Evolutionary conservation across 352 stramenopile genomes (phyloP), one percentile per base, ranked within the genome.

Genomic region (Peronospora destructor): DNA sequence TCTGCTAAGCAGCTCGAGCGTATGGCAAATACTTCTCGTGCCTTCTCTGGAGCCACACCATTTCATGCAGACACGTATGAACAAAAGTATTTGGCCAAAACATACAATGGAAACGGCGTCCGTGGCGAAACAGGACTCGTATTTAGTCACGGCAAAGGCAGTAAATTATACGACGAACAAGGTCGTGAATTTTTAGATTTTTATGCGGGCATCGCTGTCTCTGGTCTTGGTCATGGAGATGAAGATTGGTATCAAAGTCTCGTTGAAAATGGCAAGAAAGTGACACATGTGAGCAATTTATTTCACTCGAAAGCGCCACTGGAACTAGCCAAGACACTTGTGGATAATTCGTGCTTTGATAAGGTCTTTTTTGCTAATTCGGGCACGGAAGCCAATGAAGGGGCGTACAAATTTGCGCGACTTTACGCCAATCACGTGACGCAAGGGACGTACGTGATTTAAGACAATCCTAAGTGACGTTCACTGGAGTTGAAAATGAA

Each of bases 361-460:
- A 97, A 97, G 64, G 95, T 94, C n/a, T 99, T 99, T 72, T 98
- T 99, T 72, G 97, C 87, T 66, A 99, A 99, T 69, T 97, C 81
- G 2, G 78, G 96, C 45, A 95, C 86, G 12, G 89, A 97, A 61
- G 82, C 84, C 43, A 95, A 91, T 61, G 84, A 95, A 59, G 85
- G 73, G 14, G 84, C 84, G 0, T 85, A 89, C 62, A 94, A 94
- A 55, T 94, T 94, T 48, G 79, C 84, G 30, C 71, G 79, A n/a
- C 53, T 91, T 14, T 88, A 89, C 36, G 77, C 75, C 39, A 87
- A 84, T 54, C 64, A 64, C 30, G 49, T 83, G 30, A 65, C 71
- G 13, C 55, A 87, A 73, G 71, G 66, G 66, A 87, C 77, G 75
- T 87, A 71, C 40, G 76, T 83, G 12, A 8, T 13, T 43, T 0